Conservation (phyloP, 2,329 filamentous ascomycete species). For the Byssoonygena ceratinophila region DNA sequence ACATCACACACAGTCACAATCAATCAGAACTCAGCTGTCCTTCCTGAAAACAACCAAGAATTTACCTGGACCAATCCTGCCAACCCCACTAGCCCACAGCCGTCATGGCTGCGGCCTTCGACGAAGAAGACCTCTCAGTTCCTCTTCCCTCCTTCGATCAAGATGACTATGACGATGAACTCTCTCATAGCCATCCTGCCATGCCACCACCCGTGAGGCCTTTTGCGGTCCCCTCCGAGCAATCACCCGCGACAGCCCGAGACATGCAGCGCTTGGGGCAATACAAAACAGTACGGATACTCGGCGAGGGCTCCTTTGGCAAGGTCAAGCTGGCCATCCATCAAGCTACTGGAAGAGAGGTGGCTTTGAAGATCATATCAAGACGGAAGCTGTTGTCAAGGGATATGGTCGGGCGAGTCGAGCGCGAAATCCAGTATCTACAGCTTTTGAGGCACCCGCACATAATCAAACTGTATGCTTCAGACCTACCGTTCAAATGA, state of each 20-base stretch:
- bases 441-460: constrained; percentile 92
- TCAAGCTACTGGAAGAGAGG: constrained; percentile 82
- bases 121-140: constrained; percentile 32
- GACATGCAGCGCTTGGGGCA: constrained; percentile 78
- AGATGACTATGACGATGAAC: constrained; percentile 12
- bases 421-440: constrained; percentile 95
- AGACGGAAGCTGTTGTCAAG: constrained; percentile 90
- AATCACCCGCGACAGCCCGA: constrained; percentile 40
- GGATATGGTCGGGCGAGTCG: constrained; percentile 95
- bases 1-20: too few species aligned
- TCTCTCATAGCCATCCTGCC: constrained; percentile 18
- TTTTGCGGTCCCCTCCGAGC: constrained; percentile 21
- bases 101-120: constrained; percentile 28
- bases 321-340: constrained; percentile 97
- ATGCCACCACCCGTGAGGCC: constrained; percentile 10
- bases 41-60: background rate
- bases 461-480: constrained; percentile 86
- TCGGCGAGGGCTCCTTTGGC: constrained; percentile 94
- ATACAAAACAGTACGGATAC: constrained; percentile 79
- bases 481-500: background rate
- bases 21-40: background rate
- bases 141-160: constrained; percentile 24
- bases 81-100: background rate
- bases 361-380: constrained; percentile 95
- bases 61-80: background rate